These are phyloP conservation scores for Cylindrodendrum hubeiense DNA, from an alignment of 2,329 filamentous ascomycete genomes.

Conservation along the genomic window DNA sequence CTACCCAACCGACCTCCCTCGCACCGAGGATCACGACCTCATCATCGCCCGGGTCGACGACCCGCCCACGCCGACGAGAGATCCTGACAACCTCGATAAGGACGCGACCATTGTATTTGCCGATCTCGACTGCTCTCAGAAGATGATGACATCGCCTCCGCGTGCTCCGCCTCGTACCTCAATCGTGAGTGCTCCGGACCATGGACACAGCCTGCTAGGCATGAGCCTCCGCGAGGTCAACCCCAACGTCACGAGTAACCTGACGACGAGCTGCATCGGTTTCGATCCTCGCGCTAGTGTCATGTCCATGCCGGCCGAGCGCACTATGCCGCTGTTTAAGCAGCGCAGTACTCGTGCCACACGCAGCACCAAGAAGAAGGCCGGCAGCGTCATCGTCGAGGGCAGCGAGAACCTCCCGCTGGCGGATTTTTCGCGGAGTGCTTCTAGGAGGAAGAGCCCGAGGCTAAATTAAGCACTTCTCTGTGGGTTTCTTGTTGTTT, in stretches of 20 bases:
- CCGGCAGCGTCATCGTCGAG: conserved; percentile 50
- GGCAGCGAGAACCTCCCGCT: conserved; percentile 66
- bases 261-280: conserved; percentile 50
- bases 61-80: conserved; percentile 35
- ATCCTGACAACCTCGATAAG: conserved; percentile 49
- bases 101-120: conserved; percentile 57
- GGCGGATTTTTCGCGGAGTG: conserved; percentile 58
- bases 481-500: not conserved
- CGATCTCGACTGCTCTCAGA: conserved; percentile 48
- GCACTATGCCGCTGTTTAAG: conserved; percentile 63
- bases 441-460: conserved; percentile 67
- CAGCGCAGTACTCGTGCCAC: conserved; percentile 58
- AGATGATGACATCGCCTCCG: conserved; percentile 45
- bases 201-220: conserved; percentile 48
- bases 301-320: conserved; percentile 55
- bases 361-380: conserved; percentile 50
- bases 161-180: conserved; percentile 49
- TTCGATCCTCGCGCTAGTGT: conserved; percentile 60
- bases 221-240: conserved; percentile 69
- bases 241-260: conserved; percentile 60
- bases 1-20: conserved; percentile 84
- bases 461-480: conserved; percentile 53
- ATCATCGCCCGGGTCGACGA: conserved; percentile 59
- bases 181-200: conserved; percentile 42
- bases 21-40: conserved; percentile 68